Evolutionary conservation across 306 rosid species (phyloP).

Genomic region (Begonia masoniana): DNA sequence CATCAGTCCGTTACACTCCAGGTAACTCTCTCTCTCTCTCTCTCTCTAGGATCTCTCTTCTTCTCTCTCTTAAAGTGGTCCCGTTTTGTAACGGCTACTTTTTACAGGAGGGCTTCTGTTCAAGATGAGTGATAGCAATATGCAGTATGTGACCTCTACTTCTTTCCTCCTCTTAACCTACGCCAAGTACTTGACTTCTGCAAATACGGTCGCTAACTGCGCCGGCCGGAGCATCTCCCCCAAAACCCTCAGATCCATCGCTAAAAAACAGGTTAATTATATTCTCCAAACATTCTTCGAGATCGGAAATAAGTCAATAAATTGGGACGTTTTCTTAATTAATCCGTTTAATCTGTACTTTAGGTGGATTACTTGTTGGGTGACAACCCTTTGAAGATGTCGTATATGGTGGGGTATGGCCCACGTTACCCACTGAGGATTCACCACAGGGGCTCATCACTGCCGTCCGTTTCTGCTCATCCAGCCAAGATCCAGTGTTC

Average conservation of each 20-base stretch:
- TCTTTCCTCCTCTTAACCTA: slow-evolving; percentile 69
- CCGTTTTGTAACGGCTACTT: slow-evolving; percentile 36
- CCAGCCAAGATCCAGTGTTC: slow-evolving; percentile 64
- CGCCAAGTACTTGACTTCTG: slow-evolving; percentile 72
- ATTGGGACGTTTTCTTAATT: no score
- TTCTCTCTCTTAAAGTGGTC: slow-evolving; percentile 19
- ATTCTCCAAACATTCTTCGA: slow-evolving; percentile 52
- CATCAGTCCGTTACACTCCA: slow-evolving; percentile 64
- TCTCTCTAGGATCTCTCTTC: not conserved
- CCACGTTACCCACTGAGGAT: slow-evolving; percentile 66
- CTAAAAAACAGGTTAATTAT: slow-evolving; percentile 67
- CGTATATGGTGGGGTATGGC: slow-evolving; percentile 95
- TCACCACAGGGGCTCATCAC: slow-evolving; percentile 87
- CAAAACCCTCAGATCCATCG: slow-evolving; percentile 45
- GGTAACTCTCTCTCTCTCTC: slow-evolving; percentile 26
- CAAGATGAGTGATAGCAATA: slow-evolving; percentile 76
- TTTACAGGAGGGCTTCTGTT: slow-evolving; percentile 74
- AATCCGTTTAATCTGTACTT: no score
- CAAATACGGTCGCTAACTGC: slow-evolving; percentile 48
- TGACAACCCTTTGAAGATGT: slow-evolving; percentile 80
- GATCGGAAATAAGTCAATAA: slow-evolving; percentile 15
- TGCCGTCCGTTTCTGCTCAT: slow-evolving; percentile 35
- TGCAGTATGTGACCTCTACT: slow-evolving; percentile 92
- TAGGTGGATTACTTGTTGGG: slow-evolving; percentile 89
- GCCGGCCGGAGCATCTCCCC: slow-evolving; percentile 59